A percentile compares a stretch with the other conserved stretches of the same genome.
Evolutionary conservation across 257 asterid species (phyloP).

Genomic region (Solanum dulcamara): DNA sequence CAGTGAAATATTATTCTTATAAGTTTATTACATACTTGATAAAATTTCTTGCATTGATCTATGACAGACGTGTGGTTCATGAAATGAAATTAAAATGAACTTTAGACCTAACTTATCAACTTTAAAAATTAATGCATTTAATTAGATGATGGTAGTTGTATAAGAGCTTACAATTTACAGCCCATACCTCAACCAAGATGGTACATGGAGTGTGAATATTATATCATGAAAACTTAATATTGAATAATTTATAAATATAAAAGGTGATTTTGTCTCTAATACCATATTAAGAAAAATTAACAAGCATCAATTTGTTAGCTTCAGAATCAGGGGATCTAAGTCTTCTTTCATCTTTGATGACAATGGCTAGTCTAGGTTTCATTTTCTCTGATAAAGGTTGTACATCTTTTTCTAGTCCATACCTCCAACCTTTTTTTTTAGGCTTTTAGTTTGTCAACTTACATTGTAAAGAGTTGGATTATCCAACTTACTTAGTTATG

Average conservation of each 20-base stretch:
- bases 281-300: not conserved
- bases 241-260: not conserved
- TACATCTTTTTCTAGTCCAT: no score
- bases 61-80: not conserved
- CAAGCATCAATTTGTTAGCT: no score
- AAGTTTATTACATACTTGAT: not conserved
- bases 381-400: no score
- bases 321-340: no score
- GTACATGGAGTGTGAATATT: not conserved
- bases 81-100: not conserved
- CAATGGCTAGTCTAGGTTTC: no score
- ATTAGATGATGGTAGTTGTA: not conserved
- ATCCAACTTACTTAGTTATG: no score
- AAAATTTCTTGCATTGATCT: not conserved
- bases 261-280: not conserved
- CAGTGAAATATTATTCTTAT: no score
- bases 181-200: not conserved
- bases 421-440: no score
- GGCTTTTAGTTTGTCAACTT: no score
- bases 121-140: not conserved
- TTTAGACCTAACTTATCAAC: not conserved
- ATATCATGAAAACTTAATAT: not conserved
- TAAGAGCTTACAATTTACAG: not conserved
- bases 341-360: no score
- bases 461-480: no score